Conservation (phyloP, 2,329 filamentous ascomycete species). For the Ophiostoma triangulosporum region DNA sequence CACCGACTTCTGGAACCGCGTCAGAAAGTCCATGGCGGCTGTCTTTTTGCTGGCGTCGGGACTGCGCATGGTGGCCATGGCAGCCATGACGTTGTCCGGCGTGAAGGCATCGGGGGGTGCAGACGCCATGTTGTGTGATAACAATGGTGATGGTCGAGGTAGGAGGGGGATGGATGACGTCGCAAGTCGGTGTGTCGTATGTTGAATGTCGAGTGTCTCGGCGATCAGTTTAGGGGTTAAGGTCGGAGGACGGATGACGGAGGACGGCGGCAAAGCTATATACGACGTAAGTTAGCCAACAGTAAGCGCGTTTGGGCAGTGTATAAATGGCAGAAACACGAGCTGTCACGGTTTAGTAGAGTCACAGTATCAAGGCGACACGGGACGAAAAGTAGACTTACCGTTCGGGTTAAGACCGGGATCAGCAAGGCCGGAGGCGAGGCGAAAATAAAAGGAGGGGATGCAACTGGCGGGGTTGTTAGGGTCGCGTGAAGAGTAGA, state of each 20-base stretch:
- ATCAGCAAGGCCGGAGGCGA: not conserved
- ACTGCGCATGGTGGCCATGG: conserved; percentile 84
- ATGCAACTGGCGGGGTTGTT: not conserved
- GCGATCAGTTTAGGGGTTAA: too few relatives aligned
- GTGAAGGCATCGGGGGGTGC: conserved; percentile 48
- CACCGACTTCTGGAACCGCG: conserved; percentile 97
- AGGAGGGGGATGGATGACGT: not conserved
- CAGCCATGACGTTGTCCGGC: conserved; percentile 63
- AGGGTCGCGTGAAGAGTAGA: not conserved
- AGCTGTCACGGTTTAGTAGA: too few relatives aligned
- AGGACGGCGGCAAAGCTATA: too few relatives aligned
- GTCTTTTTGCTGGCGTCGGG: conserved; percentile 74
- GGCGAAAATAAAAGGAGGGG: not conserved
- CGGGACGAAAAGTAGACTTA: not conserved
- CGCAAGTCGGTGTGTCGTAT: too few relatives aligned
- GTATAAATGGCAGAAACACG: too few relatives aligned
- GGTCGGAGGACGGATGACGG: too few relatives aligned
- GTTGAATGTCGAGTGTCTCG: too few relatives aligned
- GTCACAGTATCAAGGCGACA: too few relatives aligned
- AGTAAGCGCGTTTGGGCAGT: too few relatives aligned
- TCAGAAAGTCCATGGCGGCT: conserved; percentile 72
- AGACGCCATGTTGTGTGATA: not conserved
- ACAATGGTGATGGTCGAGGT: not conserved
- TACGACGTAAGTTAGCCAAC: too few relatives aligned
- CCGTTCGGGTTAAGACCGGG: not conserved